phyloP scores from a whole-genome alignment of 345 rosid species.

The Xanthoceras sorbifolium region DNA sequence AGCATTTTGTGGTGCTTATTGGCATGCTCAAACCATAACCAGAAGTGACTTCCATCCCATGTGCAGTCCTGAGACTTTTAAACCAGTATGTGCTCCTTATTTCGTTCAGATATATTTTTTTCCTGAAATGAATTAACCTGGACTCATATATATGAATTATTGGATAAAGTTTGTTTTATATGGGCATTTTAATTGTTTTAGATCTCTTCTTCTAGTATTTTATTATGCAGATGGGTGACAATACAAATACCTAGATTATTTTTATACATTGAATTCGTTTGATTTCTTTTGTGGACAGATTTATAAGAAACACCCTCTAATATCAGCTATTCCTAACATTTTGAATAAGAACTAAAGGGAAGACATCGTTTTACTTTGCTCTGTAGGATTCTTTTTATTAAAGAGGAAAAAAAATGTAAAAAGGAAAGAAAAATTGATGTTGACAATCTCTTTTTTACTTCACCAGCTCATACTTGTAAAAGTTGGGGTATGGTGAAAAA shows the following conservation, averaged over 20 bases:
- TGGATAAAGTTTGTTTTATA: neutral
- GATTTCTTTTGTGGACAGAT: neutral
- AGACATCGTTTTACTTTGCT: no score
- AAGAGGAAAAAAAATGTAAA: no score
- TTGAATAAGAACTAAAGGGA: neutral
- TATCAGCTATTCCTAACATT: neutral
- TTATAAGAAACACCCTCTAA: neutral
- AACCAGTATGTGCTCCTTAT: slow-evolving; percentile 47
- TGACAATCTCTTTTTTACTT: no score
- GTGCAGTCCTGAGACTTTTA: slow-evolving; percentile 62
- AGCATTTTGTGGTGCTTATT: slow-evolving; percentile 85
- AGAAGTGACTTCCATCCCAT: slow-evolving; percentile 41
- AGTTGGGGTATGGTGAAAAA: no score
- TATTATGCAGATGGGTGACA: neutral
- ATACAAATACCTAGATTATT: neutral
- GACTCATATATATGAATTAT: neutral
- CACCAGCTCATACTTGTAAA: no score
- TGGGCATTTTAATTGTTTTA: neutral
- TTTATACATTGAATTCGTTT: neutral
- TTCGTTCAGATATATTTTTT: slow-evolving; percentile 1
- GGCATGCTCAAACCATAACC: slow-evolving; percentile 59
- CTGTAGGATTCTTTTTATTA: no score
- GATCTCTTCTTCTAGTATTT: neutral
- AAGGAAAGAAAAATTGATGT: no score
- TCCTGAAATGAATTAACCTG: neutral